phyloP scores from a whole-genome alignment of 1,284 basidiomycete species.

The Leccinum solheimii region DNA sequence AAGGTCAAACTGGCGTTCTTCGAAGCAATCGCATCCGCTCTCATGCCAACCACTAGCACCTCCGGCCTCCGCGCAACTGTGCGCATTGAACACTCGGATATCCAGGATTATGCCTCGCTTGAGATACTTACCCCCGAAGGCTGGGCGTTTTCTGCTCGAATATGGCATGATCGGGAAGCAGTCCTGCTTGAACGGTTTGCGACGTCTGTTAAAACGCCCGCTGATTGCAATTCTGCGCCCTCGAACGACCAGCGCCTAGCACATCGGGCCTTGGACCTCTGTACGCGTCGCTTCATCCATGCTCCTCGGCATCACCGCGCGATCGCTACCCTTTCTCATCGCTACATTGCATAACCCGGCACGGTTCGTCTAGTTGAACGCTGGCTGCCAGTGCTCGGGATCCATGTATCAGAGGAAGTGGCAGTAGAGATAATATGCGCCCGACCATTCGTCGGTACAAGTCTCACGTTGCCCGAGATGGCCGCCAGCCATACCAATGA shows the following conservation, averaged over 20 bases:
- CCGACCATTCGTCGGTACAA: conserved; percentile 50
- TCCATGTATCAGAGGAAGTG: conserved; percentile 70
- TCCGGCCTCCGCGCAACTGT: conserved; percentile 59
- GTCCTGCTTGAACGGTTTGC: conserved; percentile 76
- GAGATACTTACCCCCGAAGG: conserved; percentile 83
- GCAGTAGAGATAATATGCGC: conserved; percentile 84
- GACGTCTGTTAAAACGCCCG: conserved; percentile 36
- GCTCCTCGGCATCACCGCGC: conserved; percentile 85
- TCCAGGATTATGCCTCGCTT: conserved; percentile 72
- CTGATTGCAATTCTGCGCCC: conserved; percentile 1
- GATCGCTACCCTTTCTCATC: conserved; percentile 78
- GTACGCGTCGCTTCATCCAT: conserved; percentile 73
- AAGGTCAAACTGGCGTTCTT: conserved; percentile 95
- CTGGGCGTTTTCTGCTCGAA: conserved; percentile 83
- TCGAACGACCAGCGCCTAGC: conserved; percentile 44
- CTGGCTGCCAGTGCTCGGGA: conserved; percentile 74
- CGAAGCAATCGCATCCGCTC: conserved; percentile 67
- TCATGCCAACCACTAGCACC: conserved; percentile 49
- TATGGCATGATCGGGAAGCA: conserved; percentile 88
- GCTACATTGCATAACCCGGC: conserved; percentile 76
- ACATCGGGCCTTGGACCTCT: conserved; percentile 58
- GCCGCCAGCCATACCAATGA: conserved; percentile 49
- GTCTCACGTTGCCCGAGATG: conserved; percentile 12
- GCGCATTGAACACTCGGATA: conserved; percentile 54
- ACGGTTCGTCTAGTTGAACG: conserved; percentile 89